Conservation (phyloP, 2,329 filamentous ascomycete genomes). For the Alternaria longipes region DNA sequence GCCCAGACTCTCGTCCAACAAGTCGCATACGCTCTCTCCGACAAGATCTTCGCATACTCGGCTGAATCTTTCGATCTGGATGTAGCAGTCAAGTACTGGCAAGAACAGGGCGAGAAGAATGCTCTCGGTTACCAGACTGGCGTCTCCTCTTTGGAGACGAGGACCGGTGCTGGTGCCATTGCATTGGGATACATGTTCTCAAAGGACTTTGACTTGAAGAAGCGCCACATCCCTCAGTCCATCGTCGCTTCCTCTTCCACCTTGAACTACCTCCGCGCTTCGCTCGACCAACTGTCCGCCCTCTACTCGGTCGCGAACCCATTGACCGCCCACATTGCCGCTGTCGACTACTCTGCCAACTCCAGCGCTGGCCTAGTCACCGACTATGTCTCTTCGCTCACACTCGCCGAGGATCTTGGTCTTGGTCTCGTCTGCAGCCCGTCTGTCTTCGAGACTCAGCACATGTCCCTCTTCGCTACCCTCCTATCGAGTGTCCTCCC, state of each 20-base stretch:
- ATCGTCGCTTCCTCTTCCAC: slow-evolving; percentile 87
- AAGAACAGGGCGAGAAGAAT: slow-evolving; percentile 74
- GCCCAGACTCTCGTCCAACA: slow-evolving; percentile 95
- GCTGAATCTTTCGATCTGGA: slow-evolving; percentile 94
- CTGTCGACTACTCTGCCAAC: slow-evolving; percentile 79
- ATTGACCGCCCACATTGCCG: slow-evolving; percentile 90
- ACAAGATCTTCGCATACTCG: slow-evolving; percentile 98
- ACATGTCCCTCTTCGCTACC: slow-evolving; percentile 91
- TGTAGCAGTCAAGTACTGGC: slow-evolving; percentile 81
- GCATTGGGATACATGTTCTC: slow-evolving; percentile 98
- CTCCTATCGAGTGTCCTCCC: slow-evolving; percentile 79
- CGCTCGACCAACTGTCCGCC: slow-evolving; percentile 89
- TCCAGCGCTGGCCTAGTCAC: slow-evolving; percentile 77
- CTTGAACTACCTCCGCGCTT: slow-evolving; percentile 79
- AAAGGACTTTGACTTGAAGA: slow-evolving; percentile 91
- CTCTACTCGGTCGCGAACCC: slow-evolving; percentile 93
- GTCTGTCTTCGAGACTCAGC: slow-evolving; percentile 90
- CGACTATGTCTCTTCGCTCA: slow-evolving; percentile 84
- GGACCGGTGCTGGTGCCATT: slow-evolving; percentile 87
- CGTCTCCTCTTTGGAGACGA: slow-evolving; percentile 83
- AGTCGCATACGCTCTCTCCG: slow-evolving; percentile 91
- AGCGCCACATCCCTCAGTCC: slow-evolving; percentile 89
- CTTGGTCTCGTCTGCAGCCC: slow-evolving; percentile 84
- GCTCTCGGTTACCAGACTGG: slow-evolving; percentile 81
- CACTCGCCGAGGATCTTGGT: slow-evolving; percentile 87